A percentile compares a stretch with the other conserved stretches of the same genome.
These are phyloP conservation scores for Fraxinus americana DNA, from an alignment of 257 asterid species.

Conservation along the genomic window DNA sequence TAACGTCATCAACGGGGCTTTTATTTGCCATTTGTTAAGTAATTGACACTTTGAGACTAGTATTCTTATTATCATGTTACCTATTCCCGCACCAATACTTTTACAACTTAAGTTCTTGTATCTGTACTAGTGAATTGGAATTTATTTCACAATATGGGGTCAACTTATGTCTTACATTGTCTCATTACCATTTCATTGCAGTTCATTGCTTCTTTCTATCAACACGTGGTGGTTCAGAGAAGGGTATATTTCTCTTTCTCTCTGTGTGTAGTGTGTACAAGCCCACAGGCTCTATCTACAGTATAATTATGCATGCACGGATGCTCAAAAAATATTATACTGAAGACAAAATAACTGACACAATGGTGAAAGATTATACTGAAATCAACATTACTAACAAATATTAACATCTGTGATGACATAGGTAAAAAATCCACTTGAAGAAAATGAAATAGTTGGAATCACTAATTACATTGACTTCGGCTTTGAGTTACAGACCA, in stretches of 20 bases:
- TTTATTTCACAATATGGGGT: conserved; percentile 9
- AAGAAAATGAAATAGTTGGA: conserved; percentile 83
- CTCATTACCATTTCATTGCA: conserved; percentile 41
- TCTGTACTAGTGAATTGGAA: conserved; percentile 3
- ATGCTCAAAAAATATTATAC: background rate
- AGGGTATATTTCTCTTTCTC: conserved; percentile 57
- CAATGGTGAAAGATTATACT: conserved; percentile 4
- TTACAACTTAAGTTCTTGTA: background rate
- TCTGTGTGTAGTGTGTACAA: background rate
- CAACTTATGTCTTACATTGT: conserved; percentile 18
- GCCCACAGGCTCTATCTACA: background rate
- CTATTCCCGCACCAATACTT: background rate
- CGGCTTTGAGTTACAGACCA: conserved; percentile 87
- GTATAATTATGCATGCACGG: background rate
- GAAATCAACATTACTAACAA: conserved; percentile 16
- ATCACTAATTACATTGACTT: conserved; percentile 92
- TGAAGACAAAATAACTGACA: background rate
- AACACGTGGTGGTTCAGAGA: conserved; percentile 93
- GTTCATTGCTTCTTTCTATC: conserved; percentile 96
- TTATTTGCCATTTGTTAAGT: background rate
- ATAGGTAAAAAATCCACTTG: conserved; percentile 85
- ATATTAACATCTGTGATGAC: conserved; percentile 17
- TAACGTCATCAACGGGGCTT: background rate
- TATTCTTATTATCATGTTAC: background rate
- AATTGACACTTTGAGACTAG: background rate